Conservation (phyloP, 257 asterid genomes). For the Lantana camara region DNA sequence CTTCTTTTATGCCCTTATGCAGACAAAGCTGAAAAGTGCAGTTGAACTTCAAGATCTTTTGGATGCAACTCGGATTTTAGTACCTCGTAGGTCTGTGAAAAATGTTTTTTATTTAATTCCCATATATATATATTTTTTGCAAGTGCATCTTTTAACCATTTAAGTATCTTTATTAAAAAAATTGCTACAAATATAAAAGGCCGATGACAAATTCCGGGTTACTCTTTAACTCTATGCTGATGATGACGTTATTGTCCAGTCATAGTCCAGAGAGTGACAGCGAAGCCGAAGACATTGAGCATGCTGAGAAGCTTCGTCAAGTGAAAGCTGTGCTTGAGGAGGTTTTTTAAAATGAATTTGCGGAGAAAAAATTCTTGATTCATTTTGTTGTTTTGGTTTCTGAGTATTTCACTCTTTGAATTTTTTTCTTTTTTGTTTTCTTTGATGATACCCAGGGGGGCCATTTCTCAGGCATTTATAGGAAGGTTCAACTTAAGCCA, state of each 20-base stretch:
- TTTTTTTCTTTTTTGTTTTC: neutral
- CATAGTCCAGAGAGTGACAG: slow-evolving; percentile 94
- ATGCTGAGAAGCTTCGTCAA: slow-evolving; percentile 99
- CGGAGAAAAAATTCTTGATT: slow-evolving; percentile 1
- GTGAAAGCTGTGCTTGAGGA: slow-evolving; percentile 99
- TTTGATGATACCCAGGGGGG: slow-evolving; percentile 70
- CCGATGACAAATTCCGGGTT: neutral
- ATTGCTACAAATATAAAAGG: neutral
- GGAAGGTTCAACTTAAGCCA: slow-evolving; percentile 97
- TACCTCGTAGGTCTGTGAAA: slow-evolving; percentile 77
- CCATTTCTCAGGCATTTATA: slow-evolving; percentile 95
- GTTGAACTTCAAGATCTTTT: slow-evolving; percentile 96
- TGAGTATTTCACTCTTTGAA: neutral
- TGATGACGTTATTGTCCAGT: slow-evolving; percentile 46
- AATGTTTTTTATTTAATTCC: neutral
- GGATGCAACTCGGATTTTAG: slow-evolving; percentile 92
- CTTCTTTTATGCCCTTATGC: slow-evolving; percentile 33
- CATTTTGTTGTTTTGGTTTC: slow-evolving; percentile 18
- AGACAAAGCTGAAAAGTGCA: slow-evolving; percentile 97
- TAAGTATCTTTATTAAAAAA: slow-evolving; percentile 5
- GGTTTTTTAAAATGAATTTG: slow-evolving; percentile 45
- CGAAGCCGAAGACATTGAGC: slow-evolving; percentile 95
- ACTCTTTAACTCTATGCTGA: slow-evolving; percentile 21
- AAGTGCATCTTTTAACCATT: no score
- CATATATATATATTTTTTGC: neutral